phyloP scores from a whole-genome alignment of 768 basidiomycete species.

The Lactifluus echinatus region DNA sequence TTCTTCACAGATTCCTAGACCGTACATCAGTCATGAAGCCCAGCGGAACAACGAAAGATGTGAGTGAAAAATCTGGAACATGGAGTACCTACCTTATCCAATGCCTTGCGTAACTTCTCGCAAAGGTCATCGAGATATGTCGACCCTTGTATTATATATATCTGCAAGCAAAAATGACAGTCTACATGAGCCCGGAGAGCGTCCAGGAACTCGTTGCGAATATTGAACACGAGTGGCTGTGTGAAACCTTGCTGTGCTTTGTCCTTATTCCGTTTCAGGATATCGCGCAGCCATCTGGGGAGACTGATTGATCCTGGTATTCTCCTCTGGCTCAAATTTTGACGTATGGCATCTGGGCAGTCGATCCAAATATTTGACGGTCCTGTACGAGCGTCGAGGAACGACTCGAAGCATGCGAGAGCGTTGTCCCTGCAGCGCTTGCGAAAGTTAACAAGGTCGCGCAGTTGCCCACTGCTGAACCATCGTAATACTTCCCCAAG shows the following conservation, averaged over 20 bases:
- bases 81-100: not conserved
- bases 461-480: not conserved
- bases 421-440: not conserved
- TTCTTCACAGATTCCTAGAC: too few species aligned
- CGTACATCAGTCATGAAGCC: too few species aligned
- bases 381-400: not conserved
- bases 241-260: not conserved
- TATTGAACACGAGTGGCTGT: not conserved
- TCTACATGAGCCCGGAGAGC: not conserved
- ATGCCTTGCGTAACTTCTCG: too few species aligned
- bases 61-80: too few species aligned
- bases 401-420: not conserved
- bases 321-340: rapidly evolving
- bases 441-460: not conserved
- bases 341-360: not conserved
- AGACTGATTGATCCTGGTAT: not conserved
- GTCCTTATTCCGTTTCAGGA: not conserved
- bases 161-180: not conserved
- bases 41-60: too few species aligned
- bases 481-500: not conserved
- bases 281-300: not conserved
- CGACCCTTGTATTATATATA: not conserved
- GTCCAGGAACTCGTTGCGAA: not conserved
- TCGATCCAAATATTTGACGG: not conserved
- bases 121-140: not conserved